Percentiles rank a stretch among this genome's conserved stretches.
Conservation (phyloP, 306 rosid genomes). For the Malus asiatica region DNA sequence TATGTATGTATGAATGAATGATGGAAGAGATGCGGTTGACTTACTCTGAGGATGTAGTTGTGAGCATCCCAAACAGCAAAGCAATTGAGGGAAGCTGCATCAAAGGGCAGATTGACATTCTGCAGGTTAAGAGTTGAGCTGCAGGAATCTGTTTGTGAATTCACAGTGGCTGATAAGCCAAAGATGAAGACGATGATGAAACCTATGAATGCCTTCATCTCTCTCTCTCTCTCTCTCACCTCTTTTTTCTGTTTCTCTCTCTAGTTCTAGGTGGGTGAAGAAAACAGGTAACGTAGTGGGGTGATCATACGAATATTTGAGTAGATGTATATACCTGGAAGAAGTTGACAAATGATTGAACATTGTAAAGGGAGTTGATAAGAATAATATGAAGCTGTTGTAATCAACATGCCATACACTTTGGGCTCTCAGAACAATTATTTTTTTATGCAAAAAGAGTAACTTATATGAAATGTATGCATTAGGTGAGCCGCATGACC, state of each 20-base stretch:
- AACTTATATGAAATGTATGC: neutral
- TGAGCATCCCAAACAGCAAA: conserved; percentile 54
- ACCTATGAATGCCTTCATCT: conserved; percentile 22
- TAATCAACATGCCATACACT: neutral
- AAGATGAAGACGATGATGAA: conserved; percentile 23
- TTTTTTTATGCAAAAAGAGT: neutral
- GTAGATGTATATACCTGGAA: neutral
- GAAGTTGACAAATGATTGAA: conserved; percentile 15
- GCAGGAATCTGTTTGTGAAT: conserved; percentile 54
- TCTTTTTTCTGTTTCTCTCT: neutral
- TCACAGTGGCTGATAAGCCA: conserved; percentile 28
- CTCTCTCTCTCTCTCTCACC: neutral
- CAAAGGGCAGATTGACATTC: conserved; percentile 35
- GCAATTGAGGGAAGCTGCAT: conserved; percentile 51
- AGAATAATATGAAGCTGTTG: neutral
- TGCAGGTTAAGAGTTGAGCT: conserved; percentile 36
- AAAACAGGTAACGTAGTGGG: conserved; percentile 12
- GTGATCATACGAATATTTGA: neutral
- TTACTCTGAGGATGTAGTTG: conserved; percentile 61
- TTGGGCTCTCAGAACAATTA: neutral
- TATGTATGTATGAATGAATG: neutral
- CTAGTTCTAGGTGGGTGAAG: neutral
- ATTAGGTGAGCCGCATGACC: conserved; percentile 1
- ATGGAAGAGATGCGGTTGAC: conserved; percentile 17
- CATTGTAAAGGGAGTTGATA: neutral